Conservation (phyloP, 345 rosid genomes). For the Salix brachista region DNA sequence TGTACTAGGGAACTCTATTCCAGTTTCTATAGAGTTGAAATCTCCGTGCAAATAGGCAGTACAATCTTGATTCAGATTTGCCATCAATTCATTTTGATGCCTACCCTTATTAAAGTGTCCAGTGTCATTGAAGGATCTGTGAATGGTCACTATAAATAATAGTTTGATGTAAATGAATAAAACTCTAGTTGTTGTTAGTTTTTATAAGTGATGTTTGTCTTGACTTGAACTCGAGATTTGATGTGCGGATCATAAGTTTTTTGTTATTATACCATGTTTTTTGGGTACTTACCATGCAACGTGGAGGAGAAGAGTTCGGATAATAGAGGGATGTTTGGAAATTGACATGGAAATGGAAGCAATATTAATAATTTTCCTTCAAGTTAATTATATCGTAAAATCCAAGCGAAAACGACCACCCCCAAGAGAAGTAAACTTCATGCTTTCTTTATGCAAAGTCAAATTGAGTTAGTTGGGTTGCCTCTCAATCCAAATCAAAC, state of each 20-base stretch:
- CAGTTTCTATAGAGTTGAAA: no score
- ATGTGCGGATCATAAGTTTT: rapidly evolving
- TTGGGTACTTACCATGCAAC: neutral
- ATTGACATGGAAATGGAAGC: no score
- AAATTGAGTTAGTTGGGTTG: slow-evolving; percentile 14
- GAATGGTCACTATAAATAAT: neutral
- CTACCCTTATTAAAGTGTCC: no score
- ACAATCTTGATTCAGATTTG: neutral
- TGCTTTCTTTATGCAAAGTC: neutral
- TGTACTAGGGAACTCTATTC: neutral
- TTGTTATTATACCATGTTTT: no score
- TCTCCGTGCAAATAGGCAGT: neutral
- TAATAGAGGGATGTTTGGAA: neutral
- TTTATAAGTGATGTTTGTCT: no score
- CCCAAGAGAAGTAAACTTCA: no score
- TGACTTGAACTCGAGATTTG: no score
- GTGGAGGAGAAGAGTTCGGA: neutral
- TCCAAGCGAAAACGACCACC: no score
- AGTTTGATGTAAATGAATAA: no score
- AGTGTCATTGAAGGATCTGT: neutral
- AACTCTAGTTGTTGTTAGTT: rapidly evolving
- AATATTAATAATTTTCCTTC: no score
- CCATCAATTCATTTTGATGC: neutral
- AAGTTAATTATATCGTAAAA: no score
- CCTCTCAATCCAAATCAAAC: slow-evolving; percentile 5